phyloP scores from a whole-genome alignment of 768 basidiomycete genomes.

The Lactarius pseudohatsudake region DNA sequence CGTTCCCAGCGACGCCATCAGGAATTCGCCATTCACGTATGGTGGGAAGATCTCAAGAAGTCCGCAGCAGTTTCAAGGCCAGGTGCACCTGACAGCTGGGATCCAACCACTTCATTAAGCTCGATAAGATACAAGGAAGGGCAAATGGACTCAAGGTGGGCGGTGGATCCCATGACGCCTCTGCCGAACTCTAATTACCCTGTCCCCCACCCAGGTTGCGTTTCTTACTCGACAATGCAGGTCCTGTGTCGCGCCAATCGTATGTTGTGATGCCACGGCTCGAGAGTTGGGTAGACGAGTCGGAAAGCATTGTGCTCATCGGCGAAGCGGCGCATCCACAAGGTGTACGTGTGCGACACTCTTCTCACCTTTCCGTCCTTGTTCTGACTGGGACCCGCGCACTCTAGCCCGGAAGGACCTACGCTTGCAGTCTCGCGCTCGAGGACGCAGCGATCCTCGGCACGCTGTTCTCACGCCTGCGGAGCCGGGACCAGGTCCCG shows the following conservation, averaged over 20 bases:
- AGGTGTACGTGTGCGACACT: conserved; percentile 28
- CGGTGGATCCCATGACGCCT: not conserved
- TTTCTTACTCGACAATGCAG: conserved; percentile 22
- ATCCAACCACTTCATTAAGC: conserved; percentile 14
- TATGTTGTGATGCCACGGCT: conserved; percentile 40
- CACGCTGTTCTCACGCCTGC: conserved; percentile 33
- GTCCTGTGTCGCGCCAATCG: conserved; percentile 31
- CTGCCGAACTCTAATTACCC: not conserved
- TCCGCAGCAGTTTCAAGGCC: not conserved
- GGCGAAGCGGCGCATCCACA: conserved; percentile 40
- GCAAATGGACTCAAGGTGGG: conserved; percentile 23
- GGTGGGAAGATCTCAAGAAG: conserved; percentile 20
- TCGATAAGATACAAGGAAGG: conserved; percentile 19
- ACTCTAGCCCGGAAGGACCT: conserved; percentile 39
- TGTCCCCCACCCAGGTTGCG: conserved; percentile 9
- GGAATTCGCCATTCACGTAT: conserved; percentile 21
- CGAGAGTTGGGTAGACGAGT: conserved; percentile 40
- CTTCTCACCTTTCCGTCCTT: not conserved
- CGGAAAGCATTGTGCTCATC: conserved; percentile 38
- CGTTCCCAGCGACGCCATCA: conserved; percentile 20
- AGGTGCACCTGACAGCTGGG: conserved; percentile 11
- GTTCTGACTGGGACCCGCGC: not conserved
- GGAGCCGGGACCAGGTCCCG: conserved; percentile 29
- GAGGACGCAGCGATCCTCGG: conserved; percentile 37
- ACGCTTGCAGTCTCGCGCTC: conserved; percentile 32